These are phyloP conservation scores for Coniella lustricola DNA, from an alignment of 2,329 filamentous ascomycete species.

Conservation along the genomic window DNA sequence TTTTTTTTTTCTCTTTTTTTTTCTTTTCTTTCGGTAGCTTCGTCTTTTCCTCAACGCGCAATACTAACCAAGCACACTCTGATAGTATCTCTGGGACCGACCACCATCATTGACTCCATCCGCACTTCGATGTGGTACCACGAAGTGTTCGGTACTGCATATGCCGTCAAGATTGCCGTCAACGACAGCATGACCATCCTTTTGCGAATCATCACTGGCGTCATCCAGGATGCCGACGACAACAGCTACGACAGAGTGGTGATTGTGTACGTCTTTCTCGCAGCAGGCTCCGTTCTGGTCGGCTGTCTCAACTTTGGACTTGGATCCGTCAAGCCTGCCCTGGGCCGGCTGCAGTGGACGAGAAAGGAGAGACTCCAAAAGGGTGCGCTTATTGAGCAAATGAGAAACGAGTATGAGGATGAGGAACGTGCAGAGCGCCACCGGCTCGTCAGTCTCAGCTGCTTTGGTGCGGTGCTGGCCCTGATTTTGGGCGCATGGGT, in stretches of 20 bases:
- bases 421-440: constrained; percentile 31
- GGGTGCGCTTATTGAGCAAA: constrained; percentile 35
- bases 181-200: constrained; percentile 60
- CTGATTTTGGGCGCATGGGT: constrained; percentile 45
- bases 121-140: constrained; percentile 54
- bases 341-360: constrained; percentile 50
- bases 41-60: background rate
- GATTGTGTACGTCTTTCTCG: constrained; percentile 48
- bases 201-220: constrained; percentile 48
- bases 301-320: constrained; percentile 32
- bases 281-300: constrained; percentile 41
- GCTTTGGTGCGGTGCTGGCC: constrained; percentile 36
- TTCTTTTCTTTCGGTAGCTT: background rate
- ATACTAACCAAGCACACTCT: too few species aligned
- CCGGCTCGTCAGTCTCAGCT: constrained; percentile 32
- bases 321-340: constrained; percentile 29
- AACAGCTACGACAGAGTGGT: constrained; percentile 50
- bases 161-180: constrained; percentile 53
- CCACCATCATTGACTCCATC: constrained; percentile 53
- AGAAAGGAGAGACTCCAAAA: constrained; percentile 42
- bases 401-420: constrained; percentile 33
- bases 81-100: constrained; percentile 44
- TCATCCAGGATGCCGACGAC: constrained; percentile 50
- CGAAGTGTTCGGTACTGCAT: constrained; percentile 53
- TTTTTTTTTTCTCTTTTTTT: background rate